Evolutionary conservation across 1,284 basidiomycete species (phyloP), one percentile per base, ranked within the genome.

Genomic region (Ganoderma boninense): DNA sequence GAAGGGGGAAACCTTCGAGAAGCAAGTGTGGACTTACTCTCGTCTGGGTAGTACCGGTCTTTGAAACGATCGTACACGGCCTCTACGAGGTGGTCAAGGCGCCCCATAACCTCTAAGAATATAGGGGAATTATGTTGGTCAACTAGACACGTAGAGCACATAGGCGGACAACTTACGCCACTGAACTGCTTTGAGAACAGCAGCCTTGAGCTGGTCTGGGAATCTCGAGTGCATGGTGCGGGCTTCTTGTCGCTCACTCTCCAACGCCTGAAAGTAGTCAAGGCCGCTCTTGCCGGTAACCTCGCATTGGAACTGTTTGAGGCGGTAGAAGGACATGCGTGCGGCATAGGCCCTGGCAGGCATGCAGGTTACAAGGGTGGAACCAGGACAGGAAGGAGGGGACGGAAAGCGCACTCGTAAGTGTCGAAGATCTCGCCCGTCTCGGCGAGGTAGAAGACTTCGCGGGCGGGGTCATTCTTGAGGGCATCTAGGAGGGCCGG

Each of bases 381-480:
- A 60, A 44, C 43, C 57, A 73, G 73, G 71, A 74, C 71, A 72
- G 75, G 69, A 74, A 70, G 71, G 72, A 71, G 73, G 65, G 73
- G 70, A 75, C 70, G 72, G 76, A 75, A 42, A 78, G 72, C 69
- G 80, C 79, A 97, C 96, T 97, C 96, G 80, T 97, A 98, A 78
- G 92, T 92, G 74, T 95, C 91, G 80, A 98, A 98, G 80, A 98
- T 94, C 88, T 98, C 97, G 77, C 96, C 97, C 4, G 97, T 98
- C 82, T 95, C 91, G 71, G 90, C 85, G 79, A 98, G 91, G 85
- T 95, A 96, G 84, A 91, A 98, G 80, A 97, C 95, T 78, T 93
- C 90, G 79, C 86, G 91, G 81, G 86, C 84, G 62, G 88, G 88
- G 83, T 91, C 87, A 62, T 87, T 82, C 81, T 89, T 86, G 75